Base-by-base conservation (phyloP, 495 filamentous ascomycete genomes). In the Xylaria flabelliformis region DNA sequence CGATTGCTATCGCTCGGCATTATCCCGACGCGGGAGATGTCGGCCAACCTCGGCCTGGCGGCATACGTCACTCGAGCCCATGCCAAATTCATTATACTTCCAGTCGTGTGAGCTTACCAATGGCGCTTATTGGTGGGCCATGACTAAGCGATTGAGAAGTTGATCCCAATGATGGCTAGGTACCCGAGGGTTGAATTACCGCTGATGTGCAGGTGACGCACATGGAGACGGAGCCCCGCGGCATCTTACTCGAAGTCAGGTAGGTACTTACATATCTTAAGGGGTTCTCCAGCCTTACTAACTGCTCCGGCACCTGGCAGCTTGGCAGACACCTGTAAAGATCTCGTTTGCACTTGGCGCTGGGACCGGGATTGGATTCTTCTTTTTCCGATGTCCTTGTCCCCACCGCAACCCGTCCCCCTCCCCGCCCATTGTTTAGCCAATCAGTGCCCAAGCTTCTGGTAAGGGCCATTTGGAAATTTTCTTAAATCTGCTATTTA, bases 21-120 rank as follows among this genome's bases (percentile, higher is more conserved):
- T 70, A n/a, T 53, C 26, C 55, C 55, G 58, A 70, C 32, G 32
- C 77, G 77, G 77, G 75, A 75, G 72, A 76, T 76, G 74, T 70
- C 77, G 77, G 77, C 69, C 48, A 76, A 56, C 68, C 76, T 76
- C 75, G 77, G 64, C 67, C 59, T 9, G 51, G 41, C 66, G 53
- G 67, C 53, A 55, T 72, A 72, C 70, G 70, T 72, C 70, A 72
- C 70, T 71, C 41, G n/a, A 32, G 64, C 26, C 17, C 17, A 21
- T 67, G 29, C 64, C 64, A 26, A 3, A 50, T 65, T 46, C 63
- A 44, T 36, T 8, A 21, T 67, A 24, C 19, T 32, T 24, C n/a
- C 36, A 15, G 64, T 67, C 42, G 29, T 39, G 64, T 53, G 64
- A 67, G 50, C 65, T 58, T 19, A 4, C 32, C 17, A 6, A 29